phyloP scores from a whole-genome alignment of 108 stramenopile species.

The Skeletonema grethae region DNA sequence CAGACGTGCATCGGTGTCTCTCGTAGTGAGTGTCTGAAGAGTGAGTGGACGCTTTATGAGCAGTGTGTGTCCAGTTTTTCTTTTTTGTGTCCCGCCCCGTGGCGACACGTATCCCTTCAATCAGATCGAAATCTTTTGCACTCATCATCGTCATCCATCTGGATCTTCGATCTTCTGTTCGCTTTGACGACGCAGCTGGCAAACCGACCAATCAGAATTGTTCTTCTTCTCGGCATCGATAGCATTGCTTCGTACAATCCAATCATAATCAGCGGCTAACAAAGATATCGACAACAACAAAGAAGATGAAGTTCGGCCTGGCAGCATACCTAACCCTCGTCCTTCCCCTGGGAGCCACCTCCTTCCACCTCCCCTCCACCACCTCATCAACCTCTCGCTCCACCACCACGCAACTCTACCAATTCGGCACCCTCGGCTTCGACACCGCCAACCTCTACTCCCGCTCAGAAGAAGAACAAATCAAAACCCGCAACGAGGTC shows the following conservation, averaged over 20 bases:
- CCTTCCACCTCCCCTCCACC: not conserved
- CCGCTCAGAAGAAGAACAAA: constrained; percentile 15
- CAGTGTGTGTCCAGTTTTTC: no score
- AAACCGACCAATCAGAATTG: no score
- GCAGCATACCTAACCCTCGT: not conserved
- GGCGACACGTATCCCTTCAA: no score
- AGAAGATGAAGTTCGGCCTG: not conserved
- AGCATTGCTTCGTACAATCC: not conserved
- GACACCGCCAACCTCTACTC: constrained; percentile 32
- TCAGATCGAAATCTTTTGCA: no score
- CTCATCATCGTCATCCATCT: no score
- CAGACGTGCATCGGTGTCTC: no score
- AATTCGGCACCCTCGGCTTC: constrained; percentile 42
- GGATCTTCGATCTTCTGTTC: no score
- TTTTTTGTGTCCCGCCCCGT: no score
- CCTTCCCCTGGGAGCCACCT: not conserved
- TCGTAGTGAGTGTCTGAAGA: no score
- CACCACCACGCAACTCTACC: constrained; percentile 16
- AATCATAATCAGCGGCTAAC: not conserved
- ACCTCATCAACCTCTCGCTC: not conserved
- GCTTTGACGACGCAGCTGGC: no score
- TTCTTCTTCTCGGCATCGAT: no score
- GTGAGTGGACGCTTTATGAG: no score
- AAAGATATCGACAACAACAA: not conserved
- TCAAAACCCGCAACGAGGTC: constrained; percentile 18